Percentiles rank a stretch among this genome's conserved stretches.
phyloP scores from a whole-genome alignment of 1,139 yeast genomes.

The Zhuliangozyma blackwelliae region DNA sequence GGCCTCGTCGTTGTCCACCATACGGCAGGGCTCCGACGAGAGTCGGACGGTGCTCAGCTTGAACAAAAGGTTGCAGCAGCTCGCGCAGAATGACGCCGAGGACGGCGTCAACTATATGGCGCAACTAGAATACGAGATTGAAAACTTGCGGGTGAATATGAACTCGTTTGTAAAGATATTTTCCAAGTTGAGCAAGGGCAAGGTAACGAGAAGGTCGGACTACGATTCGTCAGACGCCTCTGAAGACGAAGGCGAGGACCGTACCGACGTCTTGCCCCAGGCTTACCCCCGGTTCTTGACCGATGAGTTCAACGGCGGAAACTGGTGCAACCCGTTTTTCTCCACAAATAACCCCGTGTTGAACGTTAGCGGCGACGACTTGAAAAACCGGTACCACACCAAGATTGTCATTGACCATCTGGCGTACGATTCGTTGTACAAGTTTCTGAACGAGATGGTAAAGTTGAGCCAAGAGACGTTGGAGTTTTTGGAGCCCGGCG shows the following conservation, averaged over 20 bases:
- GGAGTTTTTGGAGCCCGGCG: conserved; percentile 32
- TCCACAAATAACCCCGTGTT: conserved; percentile 35
- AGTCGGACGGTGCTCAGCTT: background rate
- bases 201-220: conserved; percentile 29
- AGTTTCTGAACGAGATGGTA: conserved; percentile 34
- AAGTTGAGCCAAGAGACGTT: conserved; percentile 38
- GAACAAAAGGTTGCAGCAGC: conserved; percentile 5
- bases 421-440: conserved; percentile 36
- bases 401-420: conserved; percentile 50
- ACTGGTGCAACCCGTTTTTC: conserved; percentile 68
- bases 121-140: conserved; percentile 36
- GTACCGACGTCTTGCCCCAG: conserved; percentile 51
- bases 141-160: conserved; percentile 28
- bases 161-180: conserved; percentile 25
- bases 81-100: background rate
- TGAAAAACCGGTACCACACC: conserved; percentile 39
- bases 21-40: conserved; percentile 16
- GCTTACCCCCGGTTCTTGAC: conserved; percentile 62
- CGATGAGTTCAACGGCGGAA: conserved; percentile 67
- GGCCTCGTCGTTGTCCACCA: conserved; percentile 23
- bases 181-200: conserved; percentile 28
- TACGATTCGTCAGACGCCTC: conserved; percentile 40
- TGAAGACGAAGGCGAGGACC: conserved; percentile 31
- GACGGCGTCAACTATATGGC: conserved; percentile 24
- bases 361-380: conserved; percentile 44